phyloP scores from a whole-genome alignment of 768 basidiomycete genomes.

The Suillus subalutaceus region DNA sequence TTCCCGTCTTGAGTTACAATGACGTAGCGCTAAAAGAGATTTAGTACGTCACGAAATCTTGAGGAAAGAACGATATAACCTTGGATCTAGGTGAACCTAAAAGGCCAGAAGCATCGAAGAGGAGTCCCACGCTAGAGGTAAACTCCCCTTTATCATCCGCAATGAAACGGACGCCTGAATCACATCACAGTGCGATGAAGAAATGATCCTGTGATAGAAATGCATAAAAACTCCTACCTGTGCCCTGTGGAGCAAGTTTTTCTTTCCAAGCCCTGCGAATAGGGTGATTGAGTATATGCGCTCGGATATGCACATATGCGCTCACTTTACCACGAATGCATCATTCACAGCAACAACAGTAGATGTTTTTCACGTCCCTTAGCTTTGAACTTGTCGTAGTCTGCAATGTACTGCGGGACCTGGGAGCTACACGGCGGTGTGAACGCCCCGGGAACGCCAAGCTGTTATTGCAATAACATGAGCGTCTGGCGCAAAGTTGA shows the following conservation, averaged over 20 bases:
- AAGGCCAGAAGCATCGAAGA: slow-evolving; percentile 61
- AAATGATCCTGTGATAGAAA: not conserved
- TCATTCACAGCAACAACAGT: slow-evolving; percentile 82
- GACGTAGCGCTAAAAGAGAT: slow-evolving; percentile 49
- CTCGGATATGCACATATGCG: slow-evolving; percentile 9
- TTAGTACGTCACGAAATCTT: not conserved
- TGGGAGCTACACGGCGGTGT: slow-evolving; percentile 72
- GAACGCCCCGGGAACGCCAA: slow-evolving; percentile 80
- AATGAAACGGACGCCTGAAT: slow-evolving; percentile 58
- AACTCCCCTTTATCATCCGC: slow-evolving; percentile 70
- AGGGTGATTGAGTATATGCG: slow-evolving; percentile 10
- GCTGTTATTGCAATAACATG: slow-evolving; percentile 34
- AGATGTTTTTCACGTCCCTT: slow-evolving; percentile 77
- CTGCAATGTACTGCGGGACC: slow-evolving; percentile 63
- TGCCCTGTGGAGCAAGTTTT: slow-evolving; percentile 56
- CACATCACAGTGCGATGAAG: slow-evolving; percentile 10
- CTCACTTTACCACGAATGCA: slow-evolving; percentile 63
- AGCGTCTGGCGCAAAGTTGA: not conserved
- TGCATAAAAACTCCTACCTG: slow-evolving; percentile 42
- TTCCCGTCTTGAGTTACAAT: slow-evolving; percentile 61
- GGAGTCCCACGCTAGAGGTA: slow-evolving; percentile 53
- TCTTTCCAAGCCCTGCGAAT: slow-evolving; percentile 67
- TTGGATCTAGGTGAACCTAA: slow-evolving; percentile 73
- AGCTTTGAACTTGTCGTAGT: slow-evolving; percentile 69
- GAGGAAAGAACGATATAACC: slow-evolving; percentile 34